A percentile compares a stretch with the other conserved stretches of the same genome.
Evolutionary conservation across 805 yeast genomes (phyloP).

Genomic region (Sugiyamaella chiloensis): DNA sequence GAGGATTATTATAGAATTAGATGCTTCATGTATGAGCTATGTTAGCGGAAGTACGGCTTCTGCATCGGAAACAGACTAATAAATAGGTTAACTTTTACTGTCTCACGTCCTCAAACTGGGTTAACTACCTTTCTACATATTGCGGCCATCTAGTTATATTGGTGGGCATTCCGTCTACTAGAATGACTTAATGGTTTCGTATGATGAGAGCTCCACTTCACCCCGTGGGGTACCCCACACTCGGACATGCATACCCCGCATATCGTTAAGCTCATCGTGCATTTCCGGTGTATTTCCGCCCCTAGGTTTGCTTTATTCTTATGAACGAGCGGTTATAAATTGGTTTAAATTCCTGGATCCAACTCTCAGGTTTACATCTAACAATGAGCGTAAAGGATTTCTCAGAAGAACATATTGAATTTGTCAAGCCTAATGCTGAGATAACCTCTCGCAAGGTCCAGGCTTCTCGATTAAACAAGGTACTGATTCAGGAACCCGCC

Average conservation of each 20-base stretch:
- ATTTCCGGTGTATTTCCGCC: conserved; percentile 2
- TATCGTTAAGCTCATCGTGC: neutral
- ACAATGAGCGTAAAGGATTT: conserved; percentile 1
- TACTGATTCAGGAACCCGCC: conserved; percentile 6
- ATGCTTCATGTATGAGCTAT: too few species aligned
- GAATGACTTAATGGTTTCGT: too few species aligned
- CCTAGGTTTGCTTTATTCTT: too few species aligned
- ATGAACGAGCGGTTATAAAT: neutral
- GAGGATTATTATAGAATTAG: too few species aligned
- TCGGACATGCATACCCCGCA: too few species aligned
- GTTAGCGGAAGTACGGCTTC: too few species aligned
- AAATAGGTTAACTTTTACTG: too few species aligned
- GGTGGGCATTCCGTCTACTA: too few species aligned
- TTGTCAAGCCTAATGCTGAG: neutral
- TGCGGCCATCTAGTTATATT: too few species aligned
- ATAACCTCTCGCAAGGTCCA: neutral
- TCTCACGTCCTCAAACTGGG: too few species aligned
- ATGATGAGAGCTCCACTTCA: neutral
- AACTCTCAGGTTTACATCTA: neutral
- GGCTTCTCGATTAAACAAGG: conserved; percentile 9
- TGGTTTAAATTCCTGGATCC: neutral
- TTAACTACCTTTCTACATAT: too few species aligned
- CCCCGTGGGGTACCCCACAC: neutral
- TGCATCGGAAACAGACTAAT: too few species aligned
- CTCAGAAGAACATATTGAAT: neutral